Percentiles rank a stretch among this genome's conserved stretches.
Evolutionary conservation across 73 alveolate species (phyloP).

Genomic region (Urostyla sp.): DNA sequence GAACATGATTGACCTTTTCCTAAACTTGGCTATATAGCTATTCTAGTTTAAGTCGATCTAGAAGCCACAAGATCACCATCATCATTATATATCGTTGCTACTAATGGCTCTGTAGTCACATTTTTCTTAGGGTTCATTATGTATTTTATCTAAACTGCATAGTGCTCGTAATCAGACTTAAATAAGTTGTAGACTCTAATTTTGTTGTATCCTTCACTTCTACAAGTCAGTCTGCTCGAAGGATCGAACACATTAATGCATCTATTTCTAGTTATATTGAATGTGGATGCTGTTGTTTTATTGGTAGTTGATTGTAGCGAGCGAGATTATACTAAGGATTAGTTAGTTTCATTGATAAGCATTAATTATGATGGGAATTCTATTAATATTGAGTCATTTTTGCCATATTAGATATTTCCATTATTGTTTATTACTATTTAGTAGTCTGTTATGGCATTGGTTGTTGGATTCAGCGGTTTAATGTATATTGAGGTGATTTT

Average conservation of each 20-base stretch:
- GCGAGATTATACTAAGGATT: no score
- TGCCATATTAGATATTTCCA: constrained; percentile 52
- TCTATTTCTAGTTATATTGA: neutral
- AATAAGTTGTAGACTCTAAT: neutral
- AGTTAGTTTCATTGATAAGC: no score
- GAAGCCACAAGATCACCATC: constrained; percentile 27
- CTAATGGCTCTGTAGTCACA: constrained; percentile 22
- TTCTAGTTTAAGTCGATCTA: constrained; percentile 38
- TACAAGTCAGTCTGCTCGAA: neutral
- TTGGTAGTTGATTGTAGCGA: no score
- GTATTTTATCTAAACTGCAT: neutral
- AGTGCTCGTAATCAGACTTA: neutral
- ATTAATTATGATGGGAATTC: constrained; percentile 46
- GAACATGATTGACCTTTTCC: constrained; percentile 14
- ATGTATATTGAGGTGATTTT: neutral
- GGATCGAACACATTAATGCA: neutral
- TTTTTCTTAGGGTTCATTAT: constrained; percentile 1
- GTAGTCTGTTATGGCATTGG: constrained; percentile 60
- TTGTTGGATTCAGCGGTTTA: constrained; percentile 45
- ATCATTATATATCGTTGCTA: neutral
- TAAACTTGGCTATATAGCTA: neutral
- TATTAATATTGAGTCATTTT: neutral
- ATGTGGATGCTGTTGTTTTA: no score
- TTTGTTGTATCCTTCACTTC: neutral
- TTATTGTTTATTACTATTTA: constrained; percentile 47